Evolutionary conservation across 176 grass and related monocot species (phyloP), one percentile per base, ranked within the genome.

Genomic region (Musa schizocarpa): DNA sequence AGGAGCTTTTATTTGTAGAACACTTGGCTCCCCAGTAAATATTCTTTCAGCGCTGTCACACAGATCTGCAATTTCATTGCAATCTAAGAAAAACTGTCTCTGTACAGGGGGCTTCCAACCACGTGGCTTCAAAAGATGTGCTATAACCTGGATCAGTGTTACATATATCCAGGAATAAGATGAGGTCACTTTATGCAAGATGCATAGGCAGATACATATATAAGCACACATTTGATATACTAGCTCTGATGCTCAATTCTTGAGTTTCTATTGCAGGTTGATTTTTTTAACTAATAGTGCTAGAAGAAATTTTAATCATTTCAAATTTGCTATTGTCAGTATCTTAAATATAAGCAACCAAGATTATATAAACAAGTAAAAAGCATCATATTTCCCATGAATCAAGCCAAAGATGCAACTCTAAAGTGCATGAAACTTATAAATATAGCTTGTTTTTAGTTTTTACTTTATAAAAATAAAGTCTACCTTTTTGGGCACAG

Each of bases 21-120:
- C 90, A 58, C 84, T 94, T 76, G 95, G 88, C 80, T 94, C 95
- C 74, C 82, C 87, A 82, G 90, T 77, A 89, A 99, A 94, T 87
- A 99, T 91, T 84, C 88, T 94, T 79, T 99, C 95, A 1, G 88
- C 90, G 54, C 79, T 85, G 75, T 99, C 95, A 78, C 95, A 99
- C 24, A 99, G 78, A 76, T 99, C 95, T 94, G 95, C 90, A 80
- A 99, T 99, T 82, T 99, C 95, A 77, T 99, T 99, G 73, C 95
- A 99, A 81, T 99, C 95, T 70, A 99, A 83, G 51, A 99, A 91
- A 76, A 99, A 99, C 72, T 99, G 90, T 59, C 95, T 89, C 80
- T 85, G 84, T 77, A 98, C 95, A 82, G 95, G 95, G 55, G 95
- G 95, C 74, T 90, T 99, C 95, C 95, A 99, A 80, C 95, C 95